A percentile compares a stretch with the other conserved stretches of the same genome.
Evolutionary conservation across 805 yeast species (phyloP).

Genomic region (Candida peoriensis): DNA sequence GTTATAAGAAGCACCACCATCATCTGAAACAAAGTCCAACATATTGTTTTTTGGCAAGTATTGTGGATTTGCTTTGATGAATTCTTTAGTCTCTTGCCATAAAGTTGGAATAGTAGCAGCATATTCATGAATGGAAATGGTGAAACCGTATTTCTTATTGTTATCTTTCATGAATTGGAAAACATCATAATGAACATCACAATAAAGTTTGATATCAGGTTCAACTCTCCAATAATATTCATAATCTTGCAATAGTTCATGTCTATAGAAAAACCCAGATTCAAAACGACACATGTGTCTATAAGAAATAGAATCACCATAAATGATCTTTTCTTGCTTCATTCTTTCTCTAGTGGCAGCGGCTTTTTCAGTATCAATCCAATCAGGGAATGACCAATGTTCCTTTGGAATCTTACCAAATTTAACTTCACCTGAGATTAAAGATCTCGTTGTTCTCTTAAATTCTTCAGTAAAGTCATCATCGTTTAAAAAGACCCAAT

Average conservation of each 20-base stretch:
- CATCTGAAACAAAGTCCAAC: conserved; percentile 51
- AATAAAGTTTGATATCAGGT: conserved; percentile 51
- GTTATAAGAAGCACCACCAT: conserved; percentile 56
- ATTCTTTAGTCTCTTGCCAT: conserved; percentile 46
- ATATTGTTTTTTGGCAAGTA: conserved; percentile 40
- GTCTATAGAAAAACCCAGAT: conserved; percentile 52
- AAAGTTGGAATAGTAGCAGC: conserved; percentile 50
- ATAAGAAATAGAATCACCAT: conserved; percentile 54
- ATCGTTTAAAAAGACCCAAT: conserved; percentile 73
- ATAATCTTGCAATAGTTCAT: conserved; percentile 49
- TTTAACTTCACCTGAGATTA: conserved; percentile 51
- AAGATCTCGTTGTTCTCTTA: conserved; percentile 33
- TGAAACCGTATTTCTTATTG: conserved; percentile 58
- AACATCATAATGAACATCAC: conserved; percentile 63
- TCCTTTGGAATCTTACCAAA: conserved; percentile 53
- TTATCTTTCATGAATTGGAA: conserved; percentile 51
- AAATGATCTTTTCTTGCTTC: conserved; percentile 37
- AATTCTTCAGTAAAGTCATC: conserved; percentile 51
- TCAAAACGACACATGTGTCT: conserved; percentile 53
- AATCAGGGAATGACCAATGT: conserved; percentile 64
- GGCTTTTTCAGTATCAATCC: conserved; percentile 48
- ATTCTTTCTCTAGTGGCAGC: conserved; percentile 35
- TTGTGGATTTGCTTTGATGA: conserved; percentile 37
- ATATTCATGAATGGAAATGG: conserved; percentile 53
- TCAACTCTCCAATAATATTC: conserved; percentile 73